Percentiles rank a stretch among this genome's conserved stretches.
phyloP scores from a whole-genome alignment of 2,329 filamentous ascomycete genomes.

The Golovinomyces cichoracearum region DNA sequence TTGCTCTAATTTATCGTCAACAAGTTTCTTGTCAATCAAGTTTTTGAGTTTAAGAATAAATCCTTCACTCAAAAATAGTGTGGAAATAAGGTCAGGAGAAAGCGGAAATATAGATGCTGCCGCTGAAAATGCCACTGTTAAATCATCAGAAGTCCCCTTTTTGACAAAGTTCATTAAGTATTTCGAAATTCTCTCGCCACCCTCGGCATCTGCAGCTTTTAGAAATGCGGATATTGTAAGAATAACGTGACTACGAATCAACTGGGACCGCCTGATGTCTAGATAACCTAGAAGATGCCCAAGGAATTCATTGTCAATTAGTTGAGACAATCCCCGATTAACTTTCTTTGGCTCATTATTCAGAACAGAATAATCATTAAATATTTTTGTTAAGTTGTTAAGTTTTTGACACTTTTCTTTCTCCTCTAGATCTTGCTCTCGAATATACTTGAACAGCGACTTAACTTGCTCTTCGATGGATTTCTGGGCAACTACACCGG shows the following conservation, averaged over 20 bases:
- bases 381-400: constrained; percentile 30
- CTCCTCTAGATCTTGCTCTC: constrained; percentile 64
- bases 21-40: constrained; percentile 54
- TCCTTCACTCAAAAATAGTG: constrained; percentile 66
- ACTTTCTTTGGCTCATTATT: not conserved
- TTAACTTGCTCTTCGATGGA: no score
- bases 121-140: constrained; percentile 82
- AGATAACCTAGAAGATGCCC: constrained; percentile 70
- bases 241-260: constrained; percentile 56
- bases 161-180: constrained; percentile 50
- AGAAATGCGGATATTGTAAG: constrained; percentile 64
- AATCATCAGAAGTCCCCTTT: constrained; percentile 59
- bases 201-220: constrained; percentile 46
- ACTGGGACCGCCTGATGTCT: constrained; percentile 52
- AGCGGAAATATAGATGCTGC: constrained; percentile 71
- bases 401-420: constrained; percentile 37
- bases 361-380: constrained; percentile 23
- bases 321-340: not conserved
- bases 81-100: constrained; percentile 44
- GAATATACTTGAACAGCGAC: no score
- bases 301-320: constrained; percentile 18
- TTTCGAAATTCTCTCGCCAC: constrained; percentile 39
- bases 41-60: constrained; percentile 56
- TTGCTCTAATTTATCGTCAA: constrained; percentile 63
- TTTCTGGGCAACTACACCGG: no score